These are phyloP conservation scores for Jackrogersella multiformis DNA, from an alignment of 495 filamentous ascomycete genomes.

Conservation along the genomic window DNA sequence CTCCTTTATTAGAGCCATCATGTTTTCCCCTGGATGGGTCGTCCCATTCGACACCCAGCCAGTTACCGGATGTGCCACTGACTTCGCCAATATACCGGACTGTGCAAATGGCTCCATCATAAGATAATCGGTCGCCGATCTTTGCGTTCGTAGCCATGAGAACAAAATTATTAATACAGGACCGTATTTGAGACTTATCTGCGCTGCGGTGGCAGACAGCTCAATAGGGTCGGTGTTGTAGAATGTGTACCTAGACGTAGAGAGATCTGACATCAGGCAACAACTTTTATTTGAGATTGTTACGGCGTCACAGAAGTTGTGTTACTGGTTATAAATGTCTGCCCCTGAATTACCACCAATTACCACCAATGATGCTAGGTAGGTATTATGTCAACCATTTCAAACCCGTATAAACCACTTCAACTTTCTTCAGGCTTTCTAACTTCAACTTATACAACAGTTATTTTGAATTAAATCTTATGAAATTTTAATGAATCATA, in stretches of 20 bases:
- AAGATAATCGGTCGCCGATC: constrained; percentile 79
- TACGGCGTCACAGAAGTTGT: constrained; percentile 21
- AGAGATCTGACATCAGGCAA: constrained; percentile 18
- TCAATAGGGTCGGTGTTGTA: neutral
- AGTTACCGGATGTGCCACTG: constrained; percentile 77
- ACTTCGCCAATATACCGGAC: constrained; percentile 84
- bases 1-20: constrained; percentile 79
- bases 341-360: constrained; percentile 12
- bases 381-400: too few species aligned
- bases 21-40: constrained; percentile 87
- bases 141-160: constrained; percentile 40
- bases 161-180: neutral
- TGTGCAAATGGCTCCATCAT: constrained; percentile 77
- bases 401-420: too few species aligned
- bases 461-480: neutral
- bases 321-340: constrained; percentile 5
- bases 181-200: constrained; percentile 9
- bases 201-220: neutral
- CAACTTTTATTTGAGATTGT: constrained; percentile 24
- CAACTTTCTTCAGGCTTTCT: too few species aligned
- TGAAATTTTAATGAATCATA: neutral
- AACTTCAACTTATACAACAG: neutral
- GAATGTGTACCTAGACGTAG: neutral
- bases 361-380: too few species aligned
- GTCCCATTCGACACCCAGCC: constrained; percentile 99